Evolutionary conservation across 768 basidiomycete species (phyloP), one percentile per base, ranked within the genome.

Genomic region (Bullera alba): DNA sequence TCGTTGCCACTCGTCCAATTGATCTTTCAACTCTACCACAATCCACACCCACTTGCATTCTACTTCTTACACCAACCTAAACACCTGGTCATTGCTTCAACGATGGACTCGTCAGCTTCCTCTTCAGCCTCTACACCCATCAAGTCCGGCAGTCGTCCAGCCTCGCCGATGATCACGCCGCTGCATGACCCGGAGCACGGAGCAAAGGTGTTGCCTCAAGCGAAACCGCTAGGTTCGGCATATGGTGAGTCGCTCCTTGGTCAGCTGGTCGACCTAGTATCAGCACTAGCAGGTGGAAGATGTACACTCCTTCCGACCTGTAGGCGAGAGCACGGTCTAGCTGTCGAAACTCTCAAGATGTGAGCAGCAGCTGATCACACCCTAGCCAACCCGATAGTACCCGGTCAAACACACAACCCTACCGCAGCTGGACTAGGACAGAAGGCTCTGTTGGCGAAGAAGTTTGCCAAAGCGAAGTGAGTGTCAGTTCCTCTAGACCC

Each of bases 371-470:
- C 8, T n/a, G 32, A n/a, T 34, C 32, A n/a, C 45, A 22, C 32
- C 19, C 10, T 29, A 70, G 66, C 63, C 37, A 65, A 67, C 54
- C 59, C 65, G 8, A 56, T 68, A 46, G 63, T 70, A 8, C 67
- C 71, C 5, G 65, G 67, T 23, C 70, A 65, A 34, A 50, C 57
- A 16, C 50, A 53, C 21, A 62, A 64, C 41, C 58, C 51, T 5
- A 56, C 54, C 12, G 54, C 46, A 19, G 60, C 65, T 12, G 70
- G 69, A 21, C 56, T 90, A 79, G 91, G 89, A 15, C 84, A 86
- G 44, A 95, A 89, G 71, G 90, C 93, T 0, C 79, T 99, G 32
- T 74, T 99, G 21, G 88, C 87, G 10, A 97, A 95, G 79, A 87
- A 83, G 76, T 80, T 96, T 80, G 86, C 88, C 35, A 92, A 89